Base-by-base conservation (phyloP, 208 protist genomes). In the Strigomonas galati region DNA sequence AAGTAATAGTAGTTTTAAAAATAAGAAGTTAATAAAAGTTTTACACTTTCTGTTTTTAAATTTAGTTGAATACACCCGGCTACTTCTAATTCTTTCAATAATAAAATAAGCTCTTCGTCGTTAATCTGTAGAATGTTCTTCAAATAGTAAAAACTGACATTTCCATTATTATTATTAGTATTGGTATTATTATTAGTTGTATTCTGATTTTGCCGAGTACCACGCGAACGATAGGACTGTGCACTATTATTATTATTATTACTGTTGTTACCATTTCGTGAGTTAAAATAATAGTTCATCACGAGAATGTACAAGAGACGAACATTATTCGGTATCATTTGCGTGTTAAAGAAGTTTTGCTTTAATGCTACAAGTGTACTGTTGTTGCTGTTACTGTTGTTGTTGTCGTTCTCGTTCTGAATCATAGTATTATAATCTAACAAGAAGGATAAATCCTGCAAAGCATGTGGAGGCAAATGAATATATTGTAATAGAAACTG, bases 281-380 rank as follows among this genome's bases (percentile, higher is more conserved):
- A 9, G 40, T 46, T 46, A 19, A 46, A 46, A 15, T 84, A 26
- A 14, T 81, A 76, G 57, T 90, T 74, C 15, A 69, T 49, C 19
- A 77, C 80, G 17, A 93, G 74, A 23, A 93, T 1, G 53, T 91
- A 74, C 49, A 93, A 24, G 15, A 87, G 74, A 1, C 87, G 83
- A 0, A 85, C 67, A n/a, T 65, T 70, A 58, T 87, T 67, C 10
- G 87, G 76, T 51, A 86, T 68, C 31, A 56, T 53, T 6, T 74
- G 73, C 35, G 76, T 71, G 66, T 82, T 90, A 58, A 93, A 90
- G 66, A 46, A 46, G 40, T 46, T 46, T 19, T 19, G 40, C 14
- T 46, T 9, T 19, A 46, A 19, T 19, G 40, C 3, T 15, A 46
- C 10, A 1, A n/a, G 14, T 5, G 40, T 9, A 9, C 15, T 19